Conservation (phyloP, 352 stramenopile genomes). For the Globisporangium okanoganense region DNA sequence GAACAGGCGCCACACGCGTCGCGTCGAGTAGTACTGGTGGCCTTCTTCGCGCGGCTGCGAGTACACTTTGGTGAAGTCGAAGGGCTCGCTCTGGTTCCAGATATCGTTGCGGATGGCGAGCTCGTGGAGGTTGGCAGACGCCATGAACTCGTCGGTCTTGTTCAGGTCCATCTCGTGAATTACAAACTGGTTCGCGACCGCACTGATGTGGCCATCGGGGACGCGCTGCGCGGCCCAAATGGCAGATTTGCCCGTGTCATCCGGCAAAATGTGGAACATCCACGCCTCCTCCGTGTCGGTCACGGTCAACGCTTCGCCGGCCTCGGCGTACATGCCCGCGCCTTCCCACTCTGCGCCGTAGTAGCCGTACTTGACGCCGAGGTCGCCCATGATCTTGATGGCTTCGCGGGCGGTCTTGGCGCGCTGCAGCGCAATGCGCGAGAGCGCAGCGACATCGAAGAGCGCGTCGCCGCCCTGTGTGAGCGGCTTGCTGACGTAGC, state of each 20-base stretch:
- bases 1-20: constrained; percentile 89
- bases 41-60: constrained; percentile 52
- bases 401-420: constrained; percentile 72
- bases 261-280: constrained; percentile 95
- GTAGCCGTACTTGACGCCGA: constrained; percentile 91
- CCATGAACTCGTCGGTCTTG: constrained; percentile 84
- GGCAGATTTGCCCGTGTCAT: constrained; percentile 90
- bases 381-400: constrained; percentile 91
- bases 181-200: constrained; percentile 93
- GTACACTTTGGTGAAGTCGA: constrained; percentile 91
- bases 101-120: constrained; percentile 84
- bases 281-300: constrained; percentile 90
- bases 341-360: constrained; percentile 89
- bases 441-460: constrained; percentile 86
- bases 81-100: constrained; percentile 60
- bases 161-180: constrained; percentile 86
- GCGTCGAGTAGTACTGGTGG: constrained; percentile 81
- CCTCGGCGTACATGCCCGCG: constrained; percentile 54
- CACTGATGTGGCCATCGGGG: constrained; percentile 76
- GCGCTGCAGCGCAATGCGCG: constrained; percentile 87
- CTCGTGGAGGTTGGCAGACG: constrained; percentile 83
- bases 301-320: constrained; percentile 89
- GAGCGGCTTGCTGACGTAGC: constrained; percentile 56
- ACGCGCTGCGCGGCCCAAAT: constrained; percentile 94
- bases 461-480: constrained; percentile 78